Evolutionary conservation across 257 asterid species (phyloP).

Genomic region (Solanum sejunctum): DNA sequence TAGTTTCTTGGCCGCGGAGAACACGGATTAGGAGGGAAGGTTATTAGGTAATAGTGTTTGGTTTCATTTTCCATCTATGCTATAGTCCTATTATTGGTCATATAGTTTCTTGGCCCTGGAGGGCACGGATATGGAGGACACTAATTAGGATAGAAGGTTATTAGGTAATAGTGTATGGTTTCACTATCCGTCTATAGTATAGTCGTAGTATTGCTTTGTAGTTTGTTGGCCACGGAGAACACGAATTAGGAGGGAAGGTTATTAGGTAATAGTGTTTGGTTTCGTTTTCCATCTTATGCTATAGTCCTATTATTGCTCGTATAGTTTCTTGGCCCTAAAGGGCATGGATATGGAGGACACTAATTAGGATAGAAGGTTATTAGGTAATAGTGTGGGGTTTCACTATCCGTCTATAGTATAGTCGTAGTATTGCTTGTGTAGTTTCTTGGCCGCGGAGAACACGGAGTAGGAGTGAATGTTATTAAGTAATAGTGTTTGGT

Average conservation of each 20-base stretch:
- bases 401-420: too few relatives aligned
- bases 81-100: too few relatives aligned
- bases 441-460: neutral
- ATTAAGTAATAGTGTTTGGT: neutral
- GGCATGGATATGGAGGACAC: neutral
- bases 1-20: neutral
- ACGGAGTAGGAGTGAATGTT: neutral
- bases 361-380: neutral
- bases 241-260: too few relatives aligned
- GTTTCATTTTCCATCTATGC: too few relatives aligned
- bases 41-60: too few relatives aligned
- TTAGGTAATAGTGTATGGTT: neutral
- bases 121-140: too few relatives aligned
- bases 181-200: neutral
- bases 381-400: too few relatives aligned
- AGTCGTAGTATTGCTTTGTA: neutral
- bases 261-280: too few relatives aligned
- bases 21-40: too few relatives aligned
- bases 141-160: neutral
- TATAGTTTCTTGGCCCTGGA: neutral
- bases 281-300: neutral
- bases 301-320: neutral
- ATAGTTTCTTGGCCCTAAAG: neutral
- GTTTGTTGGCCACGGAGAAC: neutral
- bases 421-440: too few relatives aligned